These are phyloP conservation scores for Monilinia aucupariae DNA, from an alignment of 2,329 filamentous ascomycete genomes.

Conservation along the genomic window DNA sequence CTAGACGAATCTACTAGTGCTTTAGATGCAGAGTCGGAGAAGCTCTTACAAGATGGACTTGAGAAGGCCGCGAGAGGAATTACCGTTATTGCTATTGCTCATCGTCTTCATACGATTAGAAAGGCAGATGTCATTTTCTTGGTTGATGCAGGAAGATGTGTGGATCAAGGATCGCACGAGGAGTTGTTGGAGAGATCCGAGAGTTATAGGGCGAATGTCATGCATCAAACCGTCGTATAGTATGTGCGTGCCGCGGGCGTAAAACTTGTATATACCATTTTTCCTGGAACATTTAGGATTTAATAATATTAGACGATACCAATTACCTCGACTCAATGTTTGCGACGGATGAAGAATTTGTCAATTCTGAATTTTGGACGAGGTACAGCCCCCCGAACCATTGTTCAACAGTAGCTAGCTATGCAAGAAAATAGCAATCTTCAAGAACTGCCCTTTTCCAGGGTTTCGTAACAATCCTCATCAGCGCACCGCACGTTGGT, in stretches of 20 bases:
- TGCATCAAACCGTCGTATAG: conserved; percentile 34
- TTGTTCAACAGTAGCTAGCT: not conserved
- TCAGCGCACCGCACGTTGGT: not conserved
- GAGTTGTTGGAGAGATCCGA: conserved; percentile 48
- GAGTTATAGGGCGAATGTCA: conserved; percentile 45
- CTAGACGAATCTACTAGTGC: conserved; percentile 79
- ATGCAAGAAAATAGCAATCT: not conserved
- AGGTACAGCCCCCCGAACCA: not conserved
- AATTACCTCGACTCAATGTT: not conserved
- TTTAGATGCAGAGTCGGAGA: conserved; percentile 66
- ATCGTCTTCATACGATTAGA: conserved; percentile 51
- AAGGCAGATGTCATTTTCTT: conserved; percentile 55
- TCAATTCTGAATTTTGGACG: not conserved
- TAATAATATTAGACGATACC: not conserved
- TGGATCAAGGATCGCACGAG: conserved; percentile 49
- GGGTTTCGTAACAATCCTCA: not conserved
- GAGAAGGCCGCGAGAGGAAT: conserved; percentile 50
- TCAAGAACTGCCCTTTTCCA: not conserved
- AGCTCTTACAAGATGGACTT: conserved; percentile 60
- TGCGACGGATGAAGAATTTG: not conserved
- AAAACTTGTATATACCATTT: conserved; percentile 22
- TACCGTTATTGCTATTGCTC: conserved; percentile 55
- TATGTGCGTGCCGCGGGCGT: conserved; percentile 51
- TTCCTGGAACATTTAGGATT: not conserved
- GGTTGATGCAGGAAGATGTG: conserved; percentile 47